A percentile compares a stretch with the other conserved stretches of the same genome.
Evolutionary conservation across 176 grass and related monocot genomes (phyloP).

Genomic region (Echinochloa phyllopogon): DNA sequence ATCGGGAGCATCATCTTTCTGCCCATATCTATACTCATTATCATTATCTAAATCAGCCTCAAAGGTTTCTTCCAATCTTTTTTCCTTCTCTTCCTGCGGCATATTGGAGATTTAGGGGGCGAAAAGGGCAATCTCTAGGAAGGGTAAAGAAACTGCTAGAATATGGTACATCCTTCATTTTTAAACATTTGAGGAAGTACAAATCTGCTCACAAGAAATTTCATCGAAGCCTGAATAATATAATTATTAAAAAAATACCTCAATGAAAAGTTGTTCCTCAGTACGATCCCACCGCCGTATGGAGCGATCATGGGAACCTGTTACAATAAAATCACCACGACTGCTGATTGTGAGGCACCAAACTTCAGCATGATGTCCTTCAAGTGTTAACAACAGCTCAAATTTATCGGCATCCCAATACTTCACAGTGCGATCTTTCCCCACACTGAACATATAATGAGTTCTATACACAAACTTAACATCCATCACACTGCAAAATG

Average conservation of each 20-base stretch:
- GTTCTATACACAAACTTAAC: conserved; percentile 92
- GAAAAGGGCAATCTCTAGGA: not conserved
- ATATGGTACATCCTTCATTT: not conserved
- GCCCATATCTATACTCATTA: conserved; percentile 73
- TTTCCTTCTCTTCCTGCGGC: conserved; percentile 85
- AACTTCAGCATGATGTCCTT: conserved; percentile 97
- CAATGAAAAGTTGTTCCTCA: conserved; percentile 94
- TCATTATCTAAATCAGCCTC: conserved; percentile 83
- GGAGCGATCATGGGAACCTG: conserved; percentile 93
- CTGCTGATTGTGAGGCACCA: conserved; percentile 87
- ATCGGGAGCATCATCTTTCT: conserved; percentile 80
- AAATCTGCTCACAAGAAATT: conserved; percentile 14
- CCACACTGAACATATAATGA: conserved; percentile 96
- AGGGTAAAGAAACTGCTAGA: not conserved
- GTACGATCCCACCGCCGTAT: conserved; percentile 95
- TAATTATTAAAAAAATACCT: conserved; percentile 44
- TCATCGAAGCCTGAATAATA: conserved; percentile 1
- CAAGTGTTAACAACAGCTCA: conserved; percentile 90
- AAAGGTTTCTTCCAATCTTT: conserved; percentile 88
- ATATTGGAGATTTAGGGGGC: not conserved
- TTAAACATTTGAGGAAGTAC: not conserved
- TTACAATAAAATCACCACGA: conserved; percentile 90
- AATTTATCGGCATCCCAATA: conserved; percentile 99
- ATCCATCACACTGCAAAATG: conserved; percentile 83
- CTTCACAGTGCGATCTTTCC: conserved; percentile 89